Conservation (phyloP, 805 yeast genomes). For the Isabelozyma rhagii region DNA sequence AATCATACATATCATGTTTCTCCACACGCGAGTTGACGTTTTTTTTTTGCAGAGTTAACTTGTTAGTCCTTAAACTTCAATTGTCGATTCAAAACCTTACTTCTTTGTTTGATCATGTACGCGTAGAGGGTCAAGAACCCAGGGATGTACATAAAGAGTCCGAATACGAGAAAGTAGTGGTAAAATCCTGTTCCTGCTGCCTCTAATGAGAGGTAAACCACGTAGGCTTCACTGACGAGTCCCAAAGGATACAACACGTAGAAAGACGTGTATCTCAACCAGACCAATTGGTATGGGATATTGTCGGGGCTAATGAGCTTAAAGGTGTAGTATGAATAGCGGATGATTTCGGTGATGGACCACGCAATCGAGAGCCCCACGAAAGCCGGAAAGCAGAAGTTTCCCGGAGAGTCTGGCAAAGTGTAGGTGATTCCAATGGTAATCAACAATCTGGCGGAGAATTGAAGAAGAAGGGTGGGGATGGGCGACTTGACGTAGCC, state of each 20-base stretch:
- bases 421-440: constrained; percentile 23
- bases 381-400: constrained; percentile 16
- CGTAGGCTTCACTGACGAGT: constrained; percentile 20
- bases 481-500: constrained; percentile 29
- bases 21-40: no score
- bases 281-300: constrained; percentile 15
- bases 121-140: constrained; percentile 25
- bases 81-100: constrained; percentile 10
- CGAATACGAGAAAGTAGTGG: constrained; percentile 18
- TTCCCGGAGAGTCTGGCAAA: constrained; percentile 28
- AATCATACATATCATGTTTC: no score
- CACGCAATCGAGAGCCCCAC: constrained; percentile 24
- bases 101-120: constrained; percentile 29
- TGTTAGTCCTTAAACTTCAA: background rate
- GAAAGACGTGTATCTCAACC: constrained; percentile 29
- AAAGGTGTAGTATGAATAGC: constrained; percentile 24
- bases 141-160: constrained; percentile 24
- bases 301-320: constrained; percentile 10
- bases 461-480: constrained; percentile 21
- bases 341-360: constrained; percentile 25
- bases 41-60: no score
- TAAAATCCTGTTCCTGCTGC: constrained; percentile 7
- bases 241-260: constrained; percentile 30
- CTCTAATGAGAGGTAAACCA: constrained; percentile 21
- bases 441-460: constrained; percentile 25